These are phyloP conservation scores for Hymenoscyphus salicellus DNA, from an alignment of 2,329 filamentous ascomycete species.

Conservation along the genomic window DNA sequence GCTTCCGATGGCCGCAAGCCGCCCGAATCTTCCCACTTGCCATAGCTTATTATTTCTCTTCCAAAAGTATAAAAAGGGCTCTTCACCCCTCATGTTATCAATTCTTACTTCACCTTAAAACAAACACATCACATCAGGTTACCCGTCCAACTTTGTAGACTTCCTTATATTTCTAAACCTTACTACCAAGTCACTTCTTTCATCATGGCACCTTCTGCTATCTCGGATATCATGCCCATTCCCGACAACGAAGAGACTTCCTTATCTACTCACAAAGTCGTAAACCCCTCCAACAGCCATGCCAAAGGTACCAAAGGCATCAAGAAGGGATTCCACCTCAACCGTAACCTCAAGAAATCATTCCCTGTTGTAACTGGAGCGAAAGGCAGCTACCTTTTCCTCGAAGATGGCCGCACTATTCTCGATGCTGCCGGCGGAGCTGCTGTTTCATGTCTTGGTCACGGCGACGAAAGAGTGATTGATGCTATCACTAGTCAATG, in stretches of 20 bases:
- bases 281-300: constrained; percentile 15
- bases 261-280: not conserved
- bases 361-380: constrained; percentile 30
- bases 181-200: not conserved
- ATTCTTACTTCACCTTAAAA: not conserved
- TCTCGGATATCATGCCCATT: not conserved
- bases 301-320: constrained; percentile 13
- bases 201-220: constrained; percentile 9
- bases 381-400: constrained; percentile 31
- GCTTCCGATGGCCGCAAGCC: not conserved
- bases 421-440: constrained; percentile 73
- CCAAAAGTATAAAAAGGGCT: not conserved
- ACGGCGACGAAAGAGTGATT: constrained; percentile 59
- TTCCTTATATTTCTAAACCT: not conserved
- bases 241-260: not conserved
- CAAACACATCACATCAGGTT: not conserved
- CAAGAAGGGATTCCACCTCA: constrained; percentile 28
- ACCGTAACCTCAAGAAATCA: constrained; percentile 31
- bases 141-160: not conserved
- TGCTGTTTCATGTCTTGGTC: constrained; percentile 68
- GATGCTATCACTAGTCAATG: constrained; percentile 57
- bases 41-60: not conserved
- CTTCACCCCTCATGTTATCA: not conserved
- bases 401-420: constrained; percentile 52
- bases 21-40: not conserved